Evolutionary conservation across 1,284 basidiomycete genomes (phyloP), one percentile per base, ranked within the genome.

Genomic region (Leccinum pachyderme): DNA sequence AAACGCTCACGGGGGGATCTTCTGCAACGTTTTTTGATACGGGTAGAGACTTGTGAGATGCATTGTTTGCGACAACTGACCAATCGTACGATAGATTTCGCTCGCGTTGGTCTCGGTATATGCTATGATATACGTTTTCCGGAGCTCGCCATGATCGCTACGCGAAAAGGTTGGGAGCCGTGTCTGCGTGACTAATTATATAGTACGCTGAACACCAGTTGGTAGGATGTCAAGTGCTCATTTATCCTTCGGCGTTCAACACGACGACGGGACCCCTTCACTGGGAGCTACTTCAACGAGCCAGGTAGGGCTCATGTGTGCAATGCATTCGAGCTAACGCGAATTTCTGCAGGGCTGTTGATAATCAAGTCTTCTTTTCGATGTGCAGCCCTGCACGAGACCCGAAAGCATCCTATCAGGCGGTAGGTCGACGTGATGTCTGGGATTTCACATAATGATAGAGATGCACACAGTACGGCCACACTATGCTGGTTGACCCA

Each of bases 331-430:
- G 18, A 43, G 47, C 52, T 66, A 29, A 71, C 22, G 18, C 41
- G 27, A 29, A 7, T 56, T 37, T 37, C 24, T 54, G 8, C 64
- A 94, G 95, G 54, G 96, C 96, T 8, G 84, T 95, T 29, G 96
- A 99, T 70, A 98, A 99, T 67, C 96, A 99, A 73, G 84, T 98
- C 22, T 99, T 86, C 74, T 86, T 97, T 59, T 83, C 91, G 2
- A 96, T 95, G 89, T 98, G 95, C 72, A 98, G 95, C 59, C 95
- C 95, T 31, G 95, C 97, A 1, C 83, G 96, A 35, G 91, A 97
- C 61, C 71, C 89, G 55, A 83, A 78, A 13, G 89, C 92, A 29
- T 81, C 77, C 18, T 96, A 95, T 69, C 91, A 95, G 69, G 93
- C 94, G 56, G 92, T 93, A 63, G 65, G 89, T 77, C 13, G 29